phyloP scores from a whole-genome alignment of 2,329 filamentous ascomycete species.

The Epichloe hybrida region DNA sequence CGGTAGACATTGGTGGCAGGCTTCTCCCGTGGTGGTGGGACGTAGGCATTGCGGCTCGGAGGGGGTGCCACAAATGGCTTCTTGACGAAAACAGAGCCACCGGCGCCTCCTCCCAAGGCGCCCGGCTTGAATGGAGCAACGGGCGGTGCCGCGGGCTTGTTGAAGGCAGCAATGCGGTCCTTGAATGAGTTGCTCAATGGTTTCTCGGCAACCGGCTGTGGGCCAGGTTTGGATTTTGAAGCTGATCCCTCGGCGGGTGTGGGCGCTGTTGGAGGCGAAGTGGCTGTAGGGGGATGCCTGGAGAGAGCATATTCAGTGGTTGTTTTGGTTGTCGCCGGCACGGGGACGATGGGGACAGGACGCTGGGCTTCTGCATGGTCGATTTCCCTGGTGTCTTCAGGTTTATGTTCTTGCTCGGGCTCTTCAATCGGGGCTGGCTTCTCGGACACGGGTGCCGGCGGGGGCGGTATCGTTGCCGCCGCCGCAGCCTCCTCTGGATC shows the following conservation, averaged over 20 bases:
- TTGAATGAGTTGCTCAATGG: constrained; percentile 67
- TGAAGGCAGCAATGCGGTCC: constrained; percentile 95
- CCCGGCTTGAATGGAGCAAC: constrained; percentile 80
- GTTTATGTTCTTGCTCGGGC: constrained; percentile 15
- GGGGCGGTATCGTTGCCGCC: constrained; percentile 20
- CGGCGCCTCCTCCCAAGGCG: constrained; percentile 37
- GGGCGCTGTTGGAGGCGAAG: constrained; percentile 14
- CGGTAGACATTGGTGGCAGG: constrained; percentile 66
- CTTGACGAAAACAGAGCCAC: constrained; percentile 66
- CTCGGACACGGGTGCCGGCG: constrained; percentile 11
- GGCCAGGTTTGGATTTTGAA: constrained; percentile 29
- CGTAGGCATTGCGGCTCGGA: constrained; percentile 80
- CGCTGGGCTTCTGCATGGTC: constrained; percentile 21
- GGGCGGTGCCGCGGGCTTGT: constrained; percentile 74
- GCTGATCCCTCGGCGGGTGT: constrained; percentile 24
- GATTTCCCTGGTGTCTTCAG: constrained; percentile 21
- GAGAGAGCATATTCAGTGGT: constrained; percentile 12
- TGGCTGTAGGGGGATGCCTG: constrained; percentile 4
- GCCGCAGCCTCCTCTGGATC: constrained; percentile 18
- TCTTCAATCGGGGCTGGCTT: constrained; percentile 13
- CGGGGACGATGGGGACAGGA: constrained; percentile 18
- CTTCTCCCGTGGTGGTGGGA: constrained; percentile 60
- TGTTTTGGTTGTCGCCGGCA: constrained; percentile 17
- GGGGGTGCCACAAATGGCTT: constrained; percentile 97
- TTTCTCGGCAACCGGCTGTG: constrained; percentile 61